These are phyloP conservation scores for Diaporthe ilicicola DNA, from an alignment of 2,329 filamentous ascomycete species.

Conservation along the genomic window DNA sequence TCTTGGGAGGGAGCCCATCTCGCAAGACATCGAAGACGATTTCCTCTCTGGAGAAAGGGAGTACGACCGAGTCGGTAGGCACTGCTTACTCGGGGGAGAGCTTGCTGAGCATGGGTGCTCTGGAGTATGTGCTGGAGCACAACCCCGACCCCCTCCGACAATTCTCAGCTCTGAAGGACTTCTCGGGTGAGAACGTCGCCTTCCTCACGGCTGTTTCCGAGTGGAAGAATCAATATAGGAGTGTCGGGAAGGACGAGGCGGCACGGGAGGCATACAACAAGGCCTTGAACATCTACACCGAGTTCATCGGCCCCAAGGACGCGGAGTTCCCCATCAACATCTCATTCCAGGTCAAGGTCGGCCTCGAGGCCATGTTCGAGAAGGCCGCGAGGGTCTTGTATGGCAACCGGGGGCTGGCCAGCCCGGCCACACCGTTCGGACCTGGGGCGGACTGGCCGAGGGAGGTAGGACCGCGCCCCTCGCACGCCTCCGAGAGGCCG, in stretches of 20 bases:
- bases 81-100: conserved; percentile 47
- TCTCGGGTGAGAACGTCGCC: conserved; percentile 76
- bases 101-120: conserved; percentile 66
- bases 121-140: conserved; percentile 67
- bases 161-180: conserved; percentile 72
- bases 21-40: conserved; percentile 41
- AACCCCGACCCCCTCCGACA: conserved; percentile 68
- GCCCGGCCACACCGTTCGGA: conserved; percentile 55
- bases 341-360: conserved; percentile 62
- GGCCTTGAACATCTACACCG: conserved; percentile 68
- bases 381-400: conserved; percentile 56
- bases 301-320: conserved; percentile 67
- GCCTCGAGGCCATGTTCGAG: conserved; percentile 66
- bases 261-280: conserved; percentile 63
- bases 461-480: conserved; percentile 13
- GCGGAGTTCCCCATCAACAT: conserved; percentile 75
- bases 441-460: conserved; percentile 24
- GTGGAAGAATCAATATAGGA: conserved; percentile 56
- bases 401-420: conserved; percentile 48
- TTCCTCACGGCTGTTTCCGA: conserved; percentile 67
- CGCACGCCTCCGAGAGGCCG: background rate
- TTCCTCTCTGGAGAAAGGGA: conserved; percentile 40
- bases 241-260: conserved; percentile 40
- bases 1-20: conserved; percentile 44
- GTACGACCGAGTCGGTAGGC: conserved; percentile 35